Evolutionary conservation across 768 basidiomycete species (phyloP), one percentile per base, ranked within the genome.

Genomic region (Coprinopsis cinerea): DNA sequence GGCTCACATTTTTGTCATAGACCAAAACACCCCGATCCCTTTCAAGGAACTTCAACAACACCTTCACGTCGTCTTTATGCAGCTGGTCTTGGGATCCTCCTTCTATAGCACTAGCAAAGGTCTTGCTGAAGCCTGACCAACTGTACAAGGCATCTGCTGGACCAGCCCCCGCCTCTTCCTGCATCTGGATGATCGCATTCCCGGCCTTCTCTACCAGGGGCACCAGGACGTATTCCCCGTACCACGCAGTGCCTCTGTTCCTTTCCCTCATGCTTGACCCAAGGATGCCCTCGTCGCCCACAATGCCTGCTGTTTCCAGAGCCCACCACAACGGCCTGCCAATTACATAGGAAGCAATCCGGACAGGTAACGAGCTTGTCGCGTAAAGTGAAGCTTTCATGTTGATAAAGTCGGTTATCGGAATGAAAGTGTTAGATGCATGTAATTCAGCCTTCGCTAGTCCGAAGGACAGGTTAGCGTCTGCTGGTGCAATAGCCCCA

Each of bases 311-410:
- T 54, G 88, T 88, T 53, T 85, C 82, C 49, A 93, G 75, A 2
- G 85, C 82, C 91, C 91, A 93, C 86, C 85, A 90, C 1, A 93
- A 68, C 2, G 91, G 90, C 57, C 79, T 82, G 5, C 83, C 88
- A 5, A 92, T 74, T 6, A 92, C 69, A 49, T 77, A 85, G 9
- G 85, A 74, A 2, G 78, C 86, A 44, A 90, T 72, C 17, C 87
- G 81, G 43, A 71, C 76, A 0, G 88, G 82, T 14, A 91, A 59
- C 74, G 83, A 88, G 18, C 79, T 80, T 2, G 81, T 66, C 52
- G 84, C 75, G 57, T 88, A 83, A 47, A 91, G 77, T 0, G 88
- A 85, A 36, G 75, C 65, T 32, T 69, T 68, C 13, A 79, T 68
- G 20, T 59, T 67, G 53, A 86, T 55, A 55, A 90, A 92, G 17